Conservation (phyloP, 768 basidiomycete species). For the Boletus speciosus region DNA sequence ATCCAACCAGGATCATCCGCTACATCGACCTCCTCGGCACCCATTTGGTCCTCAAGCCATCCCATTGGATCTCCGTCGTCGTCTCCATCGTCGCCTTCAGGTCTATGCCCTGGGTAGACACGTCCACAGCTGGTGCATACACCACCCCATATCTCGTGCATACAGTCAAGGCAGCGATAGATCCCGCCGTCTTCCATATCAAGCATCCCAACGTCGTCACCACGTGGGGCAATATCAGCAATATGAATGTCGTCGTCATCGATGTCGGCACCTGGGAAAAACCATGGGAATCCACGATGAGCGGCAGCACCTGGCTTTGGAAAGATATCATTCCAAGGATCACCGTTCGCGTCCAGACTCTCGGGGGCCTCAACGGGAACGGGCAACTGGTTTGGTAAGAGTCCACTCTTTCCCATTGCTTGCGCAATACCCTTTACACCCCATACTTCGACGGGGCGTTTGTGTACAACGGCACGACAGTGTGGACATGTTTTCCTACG, state of each 20-base stretch:
- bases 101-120: slow-evolving; percentile 52
- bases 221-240: slow-evolving; percentile 16
- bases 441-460: slow-evolving; percentile 48
- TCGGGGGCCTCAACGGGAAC: slow-evolving; percentile 27
- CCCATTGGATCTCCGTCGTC: slow-evolving; percentile 31
- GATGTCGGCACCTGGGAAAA: slow-evolving; percentile 19
- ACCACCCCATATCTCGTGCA: slow-evolving; percentile 75
- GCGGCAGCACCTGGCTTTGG: slow-evolving; percentile 15
- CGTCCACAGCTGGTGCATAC: slow-evolving; percentile 61
- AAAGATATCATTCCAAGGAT: slow-evolving; percentile 72
- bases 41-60: slow-evolving; percentile 38
- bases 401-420: slow-evolving; percentile 49
- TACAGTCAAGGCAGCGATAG: slow-evolving; percentile 71
- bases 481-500: slow-evolving; percentile 44
- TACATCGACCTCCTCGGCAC: slow-evolving; percentile 29
- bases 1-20: slow-evolving; percentile 33
- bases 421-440: slow-evolving; percentile 46
- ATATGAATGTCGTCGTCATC: slow-evolving; percentile 20
- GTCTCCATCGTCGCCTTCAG: slow-evolving; percentile 24
- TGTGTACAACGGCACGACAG: slow-evolving; percentile 41
- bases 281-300: slow-evolving; percentile 21
- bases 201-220: slow-evolving; percentile 54
- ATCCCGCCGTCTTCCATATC: slow-evolving; percentile 75
- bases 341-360: slow-evolving; percentile 28
- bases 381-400: slow-evolving; percentile 34